These are phyloP conservation scores for Fraxinus sp. DNA, from an alignment of 305 asterid genomes.

Conservation along the genomic window DNA sequence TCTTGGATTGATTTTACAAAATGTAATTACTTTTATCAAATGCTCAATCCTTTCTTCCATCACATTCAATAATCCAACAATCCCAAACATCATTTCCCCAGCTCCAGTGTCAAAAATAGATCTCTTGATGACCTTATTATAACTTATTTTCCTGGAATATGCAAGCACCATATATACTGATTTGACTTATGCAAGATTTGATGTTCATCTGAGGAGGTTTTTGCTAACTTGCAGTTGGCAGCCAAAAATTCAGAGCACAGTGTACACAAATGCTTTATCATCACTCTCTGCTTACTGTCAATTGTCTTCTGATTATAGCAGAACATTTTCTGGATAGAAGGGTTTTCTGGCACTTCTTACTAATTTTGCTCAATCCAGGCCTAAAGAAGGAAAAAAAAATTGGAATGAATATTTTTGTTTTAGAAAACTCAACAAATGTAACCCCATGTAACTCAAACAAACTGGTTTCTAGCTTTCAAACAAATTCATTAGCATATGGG, in stretches of 20 bases:
- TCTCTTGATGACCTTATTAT: neutral
- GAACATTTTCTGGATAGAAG: neutral
- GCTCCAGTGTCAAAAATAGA: neutral
- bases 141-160: neutral
- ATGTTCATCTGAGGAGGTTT: neutral
- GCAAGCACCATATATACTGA: neutral
- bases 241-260: neutral
- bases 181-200: neutral
- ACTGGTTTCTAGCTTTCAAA: neutral
- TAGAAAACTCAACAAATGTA: neutral
- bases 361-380: neutral
- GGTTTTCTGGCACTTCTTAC: neutral
- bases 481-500: neutral
- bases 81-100: neutral
- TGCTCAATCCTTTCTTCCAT: conserved; percentile 4
- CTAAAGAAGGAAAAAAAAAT: neutral
- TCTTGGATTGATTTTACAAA: conserved; percentile 1
- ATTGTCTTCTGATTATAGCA: neutral
- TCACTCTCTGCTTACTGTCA: neutral
- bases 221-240: neutral
- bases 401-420: neutral
- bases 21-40: neutral
- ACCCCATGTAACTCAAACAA: neutral
- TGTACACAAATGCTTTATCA: neutral
- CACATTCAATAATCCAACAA: conserved; percentile 1